These are phyloP conservation scores for Xerocomellus intermedius DNA, from an alignment of 768 basidiomycete species.

Conservation along the genomic window DNA sequence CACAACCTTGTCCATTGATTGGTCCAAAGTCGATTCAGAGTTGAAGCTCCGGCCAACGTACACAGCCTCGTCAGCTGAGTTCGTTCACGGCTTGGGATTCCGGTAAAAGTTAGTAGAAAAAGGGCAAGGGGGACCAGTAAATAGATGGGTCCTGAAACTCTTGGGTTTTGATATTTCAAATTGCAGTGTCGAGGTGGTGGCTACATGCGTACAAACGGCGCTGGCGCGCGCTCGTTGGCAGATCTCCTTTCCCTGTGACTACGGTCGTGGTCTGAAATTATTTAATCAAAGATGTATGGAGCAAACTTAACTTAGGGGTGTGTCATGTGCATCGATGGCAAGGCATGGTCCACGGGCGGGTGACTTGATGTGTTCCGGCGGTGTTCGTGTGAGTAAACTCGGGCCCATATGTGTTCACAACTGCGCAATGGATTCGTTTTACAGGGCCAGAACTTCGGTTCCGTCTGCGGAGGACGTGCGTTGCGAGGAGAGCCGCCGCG, in stretches of 20 bases:
- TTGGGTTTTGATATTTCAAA: slow-evolving; percentile 23
- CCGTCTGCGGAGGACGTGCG: not conserved
- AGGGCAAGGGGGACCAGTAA: not conserved
- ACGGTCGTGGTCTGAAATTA: not conserved
- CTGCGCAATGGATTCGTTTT: too few species aligned
- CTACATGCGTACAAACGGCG: not conserved
- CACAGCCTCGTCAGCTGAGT: not conserved
- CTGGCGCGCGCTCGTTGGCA: not conserved
- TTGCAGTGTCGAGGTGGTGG: not conserved
- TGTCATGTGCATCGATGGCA: not conserved
- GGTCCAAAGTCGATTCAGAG: not conserved
- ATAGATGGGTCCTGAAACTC: slow-evolving; percentile 8
- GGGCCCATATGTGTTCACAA: too few species aligned
- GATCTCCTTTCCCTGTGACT: not conserved
- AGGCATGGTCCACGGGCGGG: not conserved
- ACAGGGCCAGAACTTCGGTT: not conserved
- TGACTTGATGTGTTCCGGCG: too few species aligned
- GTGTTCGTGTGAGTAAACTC: too few species aligned
- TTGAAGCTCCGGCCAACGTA: slow-evolving; percentile 6
- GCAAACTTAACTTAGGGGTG: not conserved
- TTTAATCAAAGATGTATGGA: too few species aligned
- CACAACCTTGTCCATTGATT: not conserved
- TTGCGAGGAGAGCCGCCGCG: not conserved
- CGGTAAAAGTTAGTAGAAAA: not conserved
- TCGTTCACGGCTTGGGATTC: not conserved